Percentiles rank a stretch among this genome's conserved stretches.
phyloP scores from a whole-genome alignment of 1,284 basidiomycete genomes.

The Ganoderma resinaceum region DNA sequence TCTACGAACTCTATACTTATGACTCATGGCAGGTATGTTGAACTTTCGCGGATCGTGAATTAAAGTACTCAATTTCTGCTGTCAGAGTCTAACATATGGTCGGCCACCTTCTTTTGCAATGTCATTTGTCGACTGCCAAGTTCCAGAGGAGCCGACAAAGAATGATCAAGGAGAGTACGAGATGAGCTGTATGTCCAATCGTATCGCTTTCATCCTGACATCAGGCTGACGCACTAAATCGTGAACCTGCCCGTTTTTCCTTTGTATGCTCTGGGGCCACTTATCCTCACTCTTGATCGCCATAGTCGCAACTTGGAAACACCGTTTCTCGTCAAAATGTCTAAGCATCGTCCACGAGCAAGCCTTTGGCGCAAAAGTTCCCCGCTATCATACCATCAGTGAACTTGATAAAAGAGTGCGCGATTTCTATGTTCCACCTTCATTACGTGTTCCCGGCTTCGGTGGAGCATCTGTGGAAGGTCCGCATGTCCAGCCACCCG shows the following conservation, averaged over 20 bases:
- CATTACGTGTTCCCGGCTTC: slow-evolving; percentile 69
- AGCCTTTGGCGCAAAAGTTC: slow-evolving; percentile 65
- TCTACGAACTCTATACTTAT: slow-evolving; percentile 71
- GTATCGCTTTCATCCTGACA: neutral
- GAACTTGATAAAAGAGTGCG: slow-evolving; percentile 71
- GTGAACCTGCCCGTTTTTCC: too few relatives aligned
- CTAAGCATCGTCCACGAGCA: slow-evolving; percentile 69
- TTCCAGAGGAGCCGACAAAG: slow-evolving; percentile 57
- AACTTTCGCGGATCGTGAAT: neutral
- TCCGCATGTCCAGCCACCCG: slow-evolving; percentile 53
- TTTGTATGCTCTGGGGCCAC: neutral
- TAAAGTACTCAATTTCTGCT: slow-evolving; percentile 5
- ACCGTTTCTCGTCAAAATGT: slow-evolving; percentile 65
- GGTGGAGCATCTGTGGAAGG: slow-evolving; percentile 53
- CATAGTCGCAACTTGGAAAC: slow-evolving; percentile 69
- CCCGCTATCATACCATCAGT: slow-evolving; percentile 65
- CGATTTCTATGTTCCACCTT: slow-evolving; percentile 67
- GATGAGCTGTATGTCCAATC: slow-evolving; percentile 64
- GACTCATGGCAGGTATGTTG: slow-evolving; percentile 71
- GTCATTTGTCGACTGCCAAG: slow-evolving; percentile 65
- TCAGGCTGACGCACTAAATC: neutral
- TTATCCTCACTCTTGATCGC: too few relatives aligned
- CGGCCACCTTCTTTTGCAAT: slow-evolving; percentile 69
- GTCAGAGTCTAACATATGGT: slow-evolving; percentile 73
- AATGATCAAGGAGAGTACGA: slow-evolving; percentile 62